Evolutionary conservation across 768 basidiomycete species (phyloP), one percentile per base, ranked within the genome.

Genomic region (Boletus pseudopeckii): DNA sequence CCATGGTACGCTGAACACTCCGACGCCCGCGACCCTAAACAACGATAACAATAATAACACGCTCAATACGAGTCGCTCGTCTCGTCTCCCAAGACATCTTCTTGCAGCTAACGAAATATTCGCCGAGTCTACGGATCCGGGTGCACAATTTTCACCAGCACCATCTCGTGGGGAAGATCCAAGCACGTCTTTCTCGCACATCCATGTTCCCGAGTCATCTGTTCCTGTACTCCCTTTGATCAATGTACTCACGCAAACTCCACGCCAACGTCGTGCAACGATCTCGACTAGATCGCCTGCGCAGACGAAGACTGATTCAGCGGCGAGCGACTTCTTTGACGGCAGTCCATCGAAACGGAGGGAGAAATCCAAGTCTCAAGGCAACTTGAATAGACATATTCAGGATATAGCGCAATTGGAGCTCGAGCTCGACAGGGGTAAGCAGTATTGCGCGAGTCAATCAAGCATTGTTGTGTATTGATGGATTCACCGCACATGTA

Each of bases 61-160:
- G 18, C 34, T 50, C 15, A 52, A 53, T 15, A 48, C 55, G 9
- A 55, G 57, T 17, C 60, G 62, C 17, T 57, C 68, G 2, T 75
- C 79, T 20, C 81, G 84, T 20, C 69, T 83, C n/a, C 84, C 85
- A 7, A 82, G 83, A 56, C 82, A 78, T 45, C 72, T 82, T 41
- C 77, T 84, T 18, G 77, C 84, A 28, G 87, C 85, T 1, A 86
- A 80, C 61, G 79, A 90, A 66, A 89, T 92, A 26, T 89, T 90
- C 61, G 68, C 75, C 0, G 75, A 80, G 44, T 44, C 58, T 17
- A 50, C 40, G 13, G 50, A 59, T 43, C 54, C 48, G 18, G 40
- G 53, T 46, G 58, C 53, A 40, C 61, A 60, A 13, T 57, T 70
- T 32, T 66, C 63, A 8, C 66, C 66, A 17, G 62, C 47, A 24